phyloP scores from a whole-genome alignment of 177 flowering plant genomes.

The Tripterygium wilfordii region DNA sequence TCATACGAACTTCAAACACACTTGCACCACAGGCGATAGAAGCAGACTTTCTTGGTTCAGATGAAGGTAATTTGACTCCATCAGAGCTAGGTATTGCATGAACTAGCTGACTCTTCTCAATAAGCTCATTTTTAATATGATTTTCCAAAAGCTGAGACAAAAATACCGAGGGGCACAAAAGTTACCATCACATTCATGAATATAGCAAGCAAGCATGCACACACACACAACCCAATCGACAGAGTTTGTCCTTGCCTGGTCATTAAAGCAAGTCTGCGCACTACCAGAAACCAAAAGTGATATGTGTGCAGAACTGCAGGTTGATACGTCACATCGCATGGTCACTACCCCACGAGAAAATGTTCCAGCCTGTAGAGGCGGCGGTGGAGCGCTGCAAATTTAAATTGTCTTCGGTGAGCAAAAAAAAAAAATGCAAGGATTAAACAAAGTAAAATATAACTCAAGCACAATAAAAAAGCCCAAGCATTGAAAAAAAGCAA shows the following conservation, averaged over 20 bases:
- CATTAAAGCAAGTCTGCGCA: constrained; percentile 91
- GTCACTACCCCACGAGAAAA: constrained; percentile 98
- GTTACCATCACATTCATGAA: no score
- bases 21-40: constrained; percentile 91
- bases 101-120: constrained; percentile 72
- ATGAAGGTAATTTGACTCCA: constrained; percentile 40
- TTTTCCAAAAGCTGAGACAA: constrained; percentile 73
- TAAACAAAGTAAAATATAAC: background rate
- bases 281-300: constrained; percentile 96
- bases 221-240: background rate
- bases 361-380: constrained; percentile 92
- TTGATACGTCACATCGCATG: constrained; percentile 94
- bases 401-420: background rate
- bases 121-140: constrained; percentile 82
- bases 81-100: constrained; percentile 52
- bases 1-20: constrained; percentile 88
- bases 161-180: no score
- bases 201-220: no score
- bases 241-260: constrained; percentile 50
- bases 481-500: no score
- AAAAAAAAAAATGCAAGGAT: background rate
- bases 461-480: no score
- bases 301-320: constrained; percentile 80
- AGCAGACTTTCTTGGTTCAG: constrained; percentile 76
- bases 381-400: constrained; percentile 83